Evolutionary conservation across 306 rosid genomes (phyloP).

Genomic region (Sicyos edulis): DNA sequence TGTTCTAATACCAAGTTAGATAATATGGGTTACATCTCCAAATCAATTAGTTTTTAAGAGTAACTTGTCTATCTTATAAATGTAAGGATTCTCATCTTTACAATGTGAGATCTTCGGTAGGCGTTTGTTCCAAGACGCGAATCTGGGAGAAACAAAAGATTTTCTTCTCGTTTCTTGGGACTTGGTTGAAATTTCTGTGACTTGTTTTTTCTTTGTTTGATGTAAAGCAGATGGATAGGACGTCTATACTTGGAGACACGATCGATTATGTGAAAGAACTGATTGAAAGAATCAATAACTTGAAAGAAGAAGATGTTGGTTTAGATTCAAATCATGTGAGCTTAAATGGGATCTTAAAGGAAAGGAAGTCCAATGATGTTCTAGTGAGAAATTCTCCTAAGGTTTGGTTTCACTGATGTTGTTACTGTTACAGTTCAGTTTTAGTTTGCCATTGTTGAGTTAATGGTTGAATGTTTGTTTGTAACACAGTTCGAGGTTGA

Average conservation of each 20-base stretch:
- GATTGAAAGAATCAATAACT: slow-evolving; percentile 64
- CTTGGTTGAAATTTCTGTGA: not conserved
- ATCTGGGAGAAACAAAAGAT: too few relatives aligned
- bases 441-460: slow-evolving; percentile 4
- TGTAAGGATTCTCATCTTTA: too few relatives aligned
- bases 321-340: slow-evolving; percentile 33
- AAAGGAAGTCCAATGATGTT: slow-evolving; percentile 59
- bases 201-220: not conserved
- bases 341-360: slow-evolving; percentile 49
- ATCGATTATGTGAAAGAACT: slow-evolving; percentile 98
- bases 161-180: too few relatives aligned
- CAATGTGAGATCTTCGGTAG: too few relatives aligned
- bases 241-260: slow-evolving; percentile 95
- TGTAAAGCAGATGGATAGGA: slow-evolving; percentile 78
- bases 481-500: slow-evolving; percentile 73
- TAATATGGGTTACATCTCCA: too few relatives aligned
- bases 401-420: slow-evolving; percentile 27
- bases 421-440: not conserved
- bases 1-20: too few relatives aligned
- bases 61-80: too few relatives aligned
- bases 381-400: slow-evolving; percentile 79
- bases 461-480: slow-evolving; percentile 14
- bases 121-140: too few relatives aligned
- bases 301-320: slow-evolving; percentile 67
- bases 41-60: too few relatives aligned